Evolutionary conservation across 495 filamentous ascomycete species (phyloP).

Genomic region (Tuber brumale): DNA sequence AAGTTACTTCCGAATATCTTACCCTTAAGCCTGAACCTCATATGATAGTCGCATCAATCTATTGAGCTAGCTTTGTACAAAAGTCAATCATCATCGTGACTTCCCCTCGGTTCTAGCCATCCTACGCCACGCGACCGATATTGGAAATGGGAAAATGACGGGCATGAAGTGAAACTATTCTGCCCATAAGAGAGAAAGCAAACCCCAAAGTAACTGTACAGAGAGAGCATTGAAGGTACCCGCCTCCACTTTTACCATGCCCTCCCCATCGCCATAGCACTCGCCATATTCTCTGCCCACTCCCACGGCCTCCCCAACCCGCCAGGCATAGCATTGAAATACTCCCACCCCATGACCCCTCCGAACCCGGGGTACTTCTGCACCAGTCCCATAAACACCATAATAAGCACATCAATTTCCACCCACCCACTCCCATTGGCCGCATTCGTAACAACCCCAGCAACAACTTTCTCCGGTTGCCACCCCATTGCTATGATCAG

Average conservation of each 20-base stretch:
- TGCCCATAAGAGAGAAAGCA: background rate
- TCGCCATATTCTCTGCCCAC: slow-evolving; percentile 60
- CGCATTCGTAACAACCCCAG: slow-evolving; percentile 66
- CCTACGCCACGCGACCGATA: background rate
- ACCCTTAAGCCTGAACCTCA: background rate
- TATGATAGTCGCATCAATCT: background rate
- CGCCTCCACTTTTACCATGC: background rate
- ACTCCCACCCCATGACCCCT: slow-evolving; percentile 84
- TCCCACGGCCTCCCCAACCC: slow-evolving; percentile 57
- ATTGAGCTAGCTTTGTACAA: background rate
- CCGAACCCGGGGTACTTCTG: slow-evolving; percentile 60
- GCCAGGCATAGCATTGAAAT: slow-evolving; percentile 64
- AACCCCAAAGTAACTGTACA: background rate
- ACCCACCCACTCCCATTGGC: slow-evolving; percentile 60
- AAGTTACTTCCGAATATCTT: background rate
- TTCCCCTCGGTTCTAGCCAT: background rate
- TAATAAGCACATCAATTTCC: slow-evolving; percentile 47
- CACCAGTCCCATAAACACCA: slow-evolving; percentile 47
- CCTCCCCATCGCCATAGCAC: slow-evolving; percentile 46
- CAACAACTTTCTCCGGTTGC: slow-evolving; percentile 59
- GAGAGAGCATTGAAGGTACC: background rate
- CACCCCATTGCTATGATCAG: slow-evolving; percentile 58
- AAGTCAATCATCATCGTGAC: background rate
- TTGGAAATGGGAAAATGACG: background rate
- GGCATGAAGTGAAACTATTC: background rate